Conservation (phyloP, 192 early-diverging fungal species). For the Coemansia pectinata region DNA sequence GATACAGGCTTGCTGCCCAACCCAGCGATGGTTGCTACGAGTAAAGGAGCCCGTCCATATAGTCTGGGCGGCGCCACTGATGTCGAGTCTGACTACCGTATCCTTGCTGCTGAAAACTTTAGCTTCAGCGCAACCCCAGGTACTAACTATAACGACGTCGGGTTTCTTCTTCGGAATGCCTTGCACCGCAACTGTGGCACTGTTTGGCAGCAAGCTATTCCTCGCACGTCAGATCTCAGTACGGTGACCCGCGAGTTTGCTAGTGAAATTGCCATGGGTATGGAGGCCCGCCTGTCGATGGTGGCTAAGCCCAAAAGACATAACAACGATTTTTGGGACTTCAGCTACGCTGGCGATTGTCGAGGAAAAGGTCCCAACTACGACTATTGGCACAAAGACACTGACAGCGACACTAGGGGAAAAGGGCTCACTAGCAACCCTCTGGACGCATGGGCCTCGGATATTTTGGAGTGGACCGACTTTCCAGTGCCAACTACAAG, state of each 20-base stretch:
- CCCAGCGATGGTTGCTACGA: too few species aligned
- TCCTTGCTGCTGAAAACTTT: not conserved
- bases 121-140: not conserved
- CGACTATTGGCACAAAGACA: too few species aligned
- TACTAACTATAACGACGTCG: not conserved
- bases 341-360: not conserved
- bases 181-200: not conserved
- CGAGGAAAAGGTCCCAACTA: too few species aligned
- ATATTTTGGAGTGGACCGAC: not conserved
- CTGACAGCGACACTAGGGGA: too few species aligned
- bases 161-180: not conserved
- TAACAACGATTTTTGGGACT: not conserved
- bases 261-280: not conserved
- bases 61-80: not conserved
- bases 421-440: not conserved
- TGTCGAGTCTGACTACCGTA: not conserved
- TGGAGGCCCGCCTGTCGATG: not conserved
- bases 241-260: not conserved
- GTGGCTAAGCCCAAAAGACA: not conserved
- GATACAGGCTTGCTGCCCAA: too few species aligned
- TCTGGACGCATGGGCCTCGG: not conserved
- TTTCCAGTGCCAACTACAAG: not conserved
- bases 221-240: not conserved
- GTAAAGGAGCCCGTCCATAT: not conserved
- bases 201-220: not conserved